These are phyloP conservation scores for Vaccinium myrtillus DNA, from an alignment of 148 eudicot genomes.

Conservation along the genomic window DNA sequence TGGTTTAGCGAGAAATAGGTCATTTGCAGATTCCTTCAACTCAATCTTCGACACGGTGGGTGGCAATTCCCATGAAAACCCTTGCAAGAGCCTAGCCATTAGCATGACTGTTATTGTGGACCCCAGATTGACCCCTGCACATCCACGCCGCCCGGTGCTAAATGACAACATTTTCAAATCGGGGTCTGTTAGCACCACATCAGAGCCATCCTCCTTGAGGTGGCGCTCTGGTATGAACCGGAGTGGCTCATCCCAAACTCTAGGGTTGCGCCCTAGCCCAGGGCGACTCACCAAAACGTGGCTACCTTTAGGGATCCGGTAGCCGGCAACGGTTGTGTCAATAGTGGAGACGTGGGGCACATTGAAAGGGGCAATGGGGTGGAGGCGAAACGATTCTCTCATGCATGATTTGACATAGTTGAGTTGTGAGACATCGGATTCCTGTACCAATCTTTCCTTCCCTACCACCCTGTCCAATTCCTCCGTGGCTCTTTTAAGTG, in stretches of 20 bases:
- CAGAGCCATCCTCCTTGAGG: slow-evolving; percentile 1
- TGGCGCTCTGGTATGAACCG: slow-evolving; percentile 38
- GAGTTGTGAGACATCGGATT: slow-evolving; percentile 28
- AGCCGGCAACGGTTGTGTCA: slow-evolving; percentile 23
- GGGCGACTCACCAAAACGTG: slow-evolving; percentile 28
- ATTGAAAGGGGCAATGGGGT: slow-evolving; percentile 32
- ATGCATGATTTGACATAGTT: slow-evolving; percentile 30
- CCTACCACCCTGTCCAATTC: slow-evolving; percentile 33
- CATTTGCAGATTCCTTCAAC: not conserved
- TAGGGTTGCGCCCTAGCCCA: slow-evolving; percentile 35
- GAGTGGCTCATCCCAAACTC: slow-evolving; percentile 29
- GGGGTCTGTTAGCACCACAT: slow-evolving; percentile 18
- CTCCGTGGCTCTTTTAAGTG: slow-evolving; percentile 6
- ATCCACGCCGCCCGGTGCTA: slow-evolving; percentile 21
- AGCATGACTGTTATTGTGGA: not conserved
- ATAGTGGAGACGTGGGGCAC: slow-evolving; percentile 26
- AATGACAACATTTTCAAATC: slow-evolving; percentile 27
- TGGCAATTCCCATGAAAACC: not conserved
- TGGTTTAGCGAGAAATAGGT: not conserved
- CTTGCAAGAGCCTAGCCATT: not conserved
- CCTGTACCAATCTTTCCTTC: slow-evolving; percentile 23
- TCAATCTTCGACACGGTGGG: not conserved
- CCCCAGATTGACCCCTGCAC: not conserved
- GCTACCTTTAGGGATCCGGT: slow-evolving; percentile 41
- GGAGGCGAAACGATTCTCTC: slow-evolving; percentile 32